Evolutionary conservation across 1,284 basidiomycete species (phyloP).

Genomic region (Trichosporon coremiiforme): DNA sequence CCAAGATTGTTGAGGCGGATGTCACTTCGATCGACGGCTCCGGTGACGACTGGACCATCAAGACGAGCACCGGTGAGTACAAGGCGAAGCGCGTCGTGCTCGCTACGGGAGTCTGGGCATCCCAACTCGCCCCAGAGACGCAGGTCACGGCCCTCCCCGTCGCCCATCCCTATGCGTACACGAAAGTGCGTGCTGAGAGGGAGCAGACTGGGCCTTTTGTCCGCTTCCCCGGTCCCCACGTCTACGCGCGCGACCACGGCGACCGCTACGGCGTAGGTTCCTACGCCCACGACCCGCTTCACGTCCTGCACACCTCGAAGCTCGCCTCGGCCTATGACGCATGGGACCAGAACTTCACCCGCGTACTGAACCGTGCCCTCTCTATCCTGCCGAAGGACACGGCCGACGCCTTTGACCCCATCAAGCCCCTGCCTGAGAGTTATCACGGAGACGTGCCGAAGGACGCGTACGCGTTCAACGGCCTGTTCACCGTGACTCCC

Average conservation of each 20-base stretch:
- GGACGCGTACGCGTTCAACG: conserved; percentile 34
- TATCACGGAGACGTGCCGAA: not conserved
- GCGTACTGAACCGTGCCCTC: conserved; percentile 27
- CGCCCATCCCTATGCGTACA: conserved; percentile 39
- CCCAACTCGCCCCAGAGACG: conserved; percentile 34
- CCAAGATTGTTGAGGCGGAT: conserved; percentile 27
- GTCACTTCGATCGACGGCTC: conserved; percentile 23
- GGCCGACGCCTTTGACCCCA: conserved; percentile 24
- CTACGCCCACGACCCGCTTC: conserved; percentile 37
- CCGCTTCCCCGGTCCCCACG: conserved; percentile 36
- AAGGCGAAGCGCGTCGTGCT: conserved; percentile 29
- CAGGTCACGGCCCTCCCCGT: conserved; percentile 29
- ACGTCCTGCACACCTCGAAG: conserved; percentile 9
- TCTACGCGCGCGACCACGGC: conserved; percentile 42
- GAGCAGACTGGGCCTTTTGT: conserved; percentile 32
- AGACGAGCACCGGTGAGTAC: not conserved
- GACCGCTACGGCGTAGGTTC: conserved; percentile 37
- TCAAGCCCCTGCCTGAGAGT: not conserved
- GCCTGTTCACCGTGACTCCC: conserved; percentile 40
- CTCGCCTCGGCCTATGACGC: conserved; percentile 29
- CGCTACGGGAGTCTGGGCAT: conserved; percentile 42
- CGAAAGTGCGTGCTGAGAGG: not conserved
- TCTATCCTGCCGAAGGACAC: conserved; percentile 28
- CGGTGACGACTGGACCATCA: not conserved
- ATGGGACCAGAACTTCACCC: conserved; percentile 31